Conservation (phyloP, 1,284 basidiomycete genomes). For the Chalciporus sp. region DNA sequence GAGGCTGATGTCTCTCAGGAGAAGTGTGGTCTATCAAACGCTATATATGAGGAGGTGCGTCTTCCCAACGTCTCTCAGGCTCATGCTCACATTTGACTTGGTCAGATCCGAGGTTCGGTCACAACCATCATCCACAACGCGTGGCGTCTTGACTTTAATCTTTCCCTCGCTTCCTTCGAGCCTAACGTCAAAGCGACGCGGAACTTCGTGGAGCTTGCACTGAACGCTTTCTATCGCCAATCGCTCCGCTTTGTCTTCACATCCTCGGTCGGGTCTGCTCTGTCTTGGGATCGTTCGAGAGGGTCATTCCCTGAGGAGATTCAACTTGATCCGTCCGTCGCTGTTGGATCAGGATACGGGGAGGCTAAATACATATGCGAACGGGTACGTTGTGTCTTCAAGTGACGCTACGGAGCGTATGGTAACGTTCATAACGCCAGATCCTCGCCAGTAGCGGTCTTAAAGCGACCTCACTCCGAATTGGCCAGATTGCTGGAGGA, state of each 20-base stretch:
- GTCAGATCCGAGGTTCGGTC: conserved; percentile 27
- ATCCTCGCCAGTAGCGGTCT: conserved; percentile 25
- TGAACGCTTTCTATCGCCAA: conserved; percentile 9
- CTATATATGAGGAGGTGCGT: background rate
- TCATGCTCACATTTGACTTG: background rate
- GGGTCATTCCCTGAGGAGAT: conserved; percentile 33
- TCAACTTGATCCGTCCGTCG: conserved; percentile 15
- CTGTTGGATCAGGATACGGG: conserved; percentile 33
- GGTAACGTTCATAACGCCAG: conserved; percentile 7
- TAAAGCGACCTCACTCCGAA: conserved; percentile 22
- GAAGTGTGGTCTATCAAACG: background rate
- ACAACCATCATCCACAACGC: conserved; percentile 42
- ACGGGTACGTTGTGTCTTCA: conserved; percentile 10
- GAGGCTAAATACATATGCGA: conserved; percentile 35
- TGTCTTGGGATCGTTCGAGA: conserved; percentile 20
- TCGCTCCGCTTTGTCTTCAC: conserved; percentile 34
- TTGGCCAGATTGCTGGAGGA: conserved; percentile 33
- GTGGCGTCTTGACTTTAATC: conserved; percentile 47
- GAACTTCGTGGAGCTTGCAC: conserved; percentile 41
- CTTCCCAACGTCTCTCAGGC: background rate
- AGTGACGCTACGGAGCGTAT: background rate
- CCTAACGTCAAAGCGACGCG: conserved; percentile 36
- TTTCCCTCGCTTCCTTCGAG: conserved; percentile 41
- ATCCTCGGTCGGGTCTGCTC: conserved; percentile 30
- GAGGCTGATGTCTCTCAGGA: conserved; percentile 17